These are phyloP conservation scores for Podospora conica DNA, from an alignment of 495 filamentous ascomycete species.

Conservation along the genomic window DNA sequence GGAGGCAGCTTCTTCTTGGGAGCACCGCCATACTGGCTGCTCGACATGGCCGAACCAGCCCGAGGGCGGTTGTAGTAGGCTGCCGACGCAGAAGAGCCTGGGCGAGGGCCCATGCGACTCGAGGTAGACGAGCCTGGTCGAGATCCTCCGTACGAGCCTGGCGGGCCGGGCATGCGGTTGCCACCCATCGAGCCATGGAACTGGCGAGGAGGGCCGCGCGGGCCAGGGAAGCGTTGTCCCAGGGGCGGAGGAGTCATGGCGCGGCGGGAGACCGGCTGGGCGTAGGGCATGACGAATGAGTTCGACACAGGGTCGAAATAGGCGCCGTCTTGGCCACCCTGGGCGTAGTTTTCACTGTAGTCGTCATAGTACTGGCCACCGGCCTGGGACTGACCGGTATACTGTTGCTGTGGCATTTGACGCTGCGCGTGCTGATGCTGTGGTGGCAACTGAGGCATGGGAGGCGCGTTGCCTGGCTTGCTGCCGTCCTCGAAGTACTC, in stretches of 20 bases:
- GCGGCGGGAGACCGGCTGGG: slow-evolving; percentile 75
- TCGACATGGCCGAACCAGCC: slow-evolving; percentile 33
- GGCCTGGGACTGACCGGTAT: slow-evolving; percentile 1
- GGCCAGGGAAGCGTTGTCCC: slow-evolving; percentile 59
- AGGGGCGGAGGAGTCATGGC: slow-evolving; percentile 96
- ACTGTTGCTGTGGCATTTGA: neutral
- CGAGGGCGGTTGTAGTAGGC: slow-evolving; percentile 43
- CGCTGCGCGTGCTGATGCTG: slow-evolving; percentile 20
- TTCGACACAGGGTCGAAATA: slow-evolving; percentile 72
- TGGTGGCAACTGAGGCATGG: slow-evolving; percentile 34
- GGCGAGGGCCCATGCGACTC: slow-evolving; percentile 42
- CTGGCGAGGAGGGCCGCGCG: slow-evolving; percentile 26
- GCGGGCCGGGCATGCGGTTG: slow-evolving; percentile 16
- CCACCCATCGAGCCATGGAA: slow-evolving; percentile 35
- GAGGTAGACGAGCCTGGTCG: slow-evolving; percentile 42
- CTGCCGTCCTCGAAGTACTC: slow-evolving; percentile 94
- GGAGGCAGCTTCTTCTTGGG: slow-evolving; percentile 60
- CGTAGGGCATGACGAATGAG: slow-evolving; percentile 70
- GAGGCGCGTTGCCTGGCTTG: slow-evolving; percentile 46
- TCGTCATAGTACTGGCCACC: slow-evolving; percentile 23
- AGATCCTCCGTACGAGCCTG: slow-evolving; percentile 32
- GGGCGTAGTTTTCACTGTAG: slow-evolving; percentile 67
- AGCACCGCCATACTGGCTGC: slow-evolving; percentile 28
- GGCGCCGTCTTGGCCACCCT: slow-evolving; percentile 52
- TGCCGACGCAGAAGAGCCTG: slow-evolving; percentile 63